A percentile compares a stretch with the other conserved stretches of the same genome.
Conservation (phyloP, 306 rosid species). For the Coriaria nepalensis region DNA sequence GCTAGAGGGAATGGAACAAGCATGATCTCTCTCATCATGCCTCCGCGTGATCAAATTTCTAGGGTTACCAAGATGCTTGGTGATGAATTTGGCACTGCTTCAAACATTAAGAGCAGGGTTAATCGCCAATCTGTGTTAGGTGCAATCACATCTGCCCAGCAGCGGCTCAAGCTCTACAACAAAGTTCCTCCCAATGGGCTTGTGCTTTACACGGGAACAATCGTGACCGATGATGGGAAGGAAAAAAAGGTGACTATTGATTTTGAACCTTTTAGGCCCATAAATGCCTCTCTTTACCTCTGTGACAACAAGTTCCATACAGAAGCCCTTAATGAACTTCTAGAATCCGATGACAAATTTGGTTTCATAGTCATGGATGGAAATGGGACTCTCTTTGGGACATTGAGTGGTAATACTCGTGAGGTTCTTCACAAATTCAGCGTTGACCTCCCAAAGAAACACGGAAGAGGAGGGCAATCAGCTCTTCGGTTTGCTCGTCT, state of each 20-base stretch:
- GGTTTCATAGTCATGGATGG: constrained; percentile 56
- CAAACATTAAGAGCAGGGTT: constrained; percentile 52
- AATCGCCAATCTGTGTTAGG: constrained; percentile 46
- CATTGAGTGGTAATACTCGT: constrained; percentile 39
- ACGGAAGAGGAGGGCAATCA: constrained; percentile 54
- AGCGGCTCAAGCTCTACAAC: constrained; percentile 43
- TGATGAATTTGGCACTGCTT: constrained; percentile 54
- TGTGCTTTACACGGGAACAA: constrained; percentile 47
- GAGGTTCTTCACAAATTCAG: constrained; percentile 44
- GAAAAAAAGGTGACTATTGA: constrained; percentile 50
- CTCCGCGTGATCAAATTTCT: neutral
- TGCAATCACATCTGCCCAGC: constrained; percentile 56
- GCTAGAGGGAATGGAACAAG: constrained; percentile 1
- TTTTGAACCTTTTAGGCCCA: constrained; percentile 48
- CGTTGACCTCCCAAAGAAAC: constrained; percentile 47
- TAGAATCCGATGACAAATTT: constrained; percentile 50
- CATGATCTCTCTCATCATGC: neutral
- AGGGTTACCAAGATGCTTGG: constrained; percentile 31
- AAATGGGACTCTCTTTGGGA: constrained; percentile 48
- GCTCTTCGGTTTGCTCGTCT: constrained; percentile 52
- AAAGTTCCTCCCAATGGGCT: constrained; percentile 53
- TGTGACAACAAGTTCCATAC: constrained; percentile 51
- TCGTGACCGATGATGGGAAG: constrained; percentile 50
- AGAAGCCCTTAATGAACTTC: constrained; percentile 41
- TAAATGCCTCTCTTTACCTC: constrained; percentile 43